Base-by-base conservation (phyloP, 768 basidiomycete species). In the Leucosporidium creatinivorum region DNA sequence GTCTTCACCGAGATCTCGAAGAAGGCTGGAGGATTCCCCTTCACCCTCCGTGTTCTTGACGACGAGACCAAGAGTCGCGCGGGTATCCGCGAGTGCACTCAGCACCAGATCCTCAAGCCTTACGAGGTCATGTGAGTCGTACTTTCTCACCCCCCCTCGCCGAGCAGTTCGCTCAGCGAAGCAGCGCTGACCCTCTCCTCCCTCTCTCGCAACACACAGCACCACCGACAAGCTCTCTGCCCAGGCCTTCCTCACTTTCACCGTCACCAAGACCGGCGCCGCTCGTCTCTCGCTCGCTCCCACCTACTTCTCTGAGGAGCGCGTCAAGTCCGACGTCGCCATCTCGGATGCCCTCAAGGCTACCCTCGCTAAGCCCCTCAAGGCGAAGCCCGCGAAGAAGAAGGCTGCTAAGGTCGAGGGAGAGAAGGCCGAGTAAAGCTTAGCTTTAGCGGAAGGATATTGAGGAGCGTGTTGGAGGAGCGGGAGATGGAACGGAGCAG, bases 1-100 rank as follows among this genome's bases (percentile, higher is more conserved):
- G 88, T 94, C 51, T 98, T 97, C 81, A 89, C 89, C 59, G 94
- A 98, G 79, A 90, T 97, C 75, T 90, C 93, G 80, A 93, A 92
- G 83, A 98, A 97, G 80, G 91, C 96, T 51, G 94, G 94, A 30
- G 84, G 91, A 7, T 98, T 99, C 86, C 94, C 96, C 44, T 97
- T 99, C 84, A 97, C 93, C 75, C 84, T 99, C 70, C 90, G 96
- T 69, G 83, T 83, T 56, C 83, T 98, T 66, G 94, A 94, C 71
- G 94, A 98, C 76, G 94, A 98, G 83, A 93, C 93, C 80, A 85
- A 91, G 62, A 88, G 91, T 31, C 87, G 94, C 48, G 87, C 98
- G 83, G 96, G 94, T 73, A 84, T 98, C 44, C 88, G 89, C 77
- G 96, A 98, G 81, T 93, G 94, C 58, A 91, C 93, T 48, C 88